phyloP scores from a whole-genome alignment of 2,329 filamentous ascomycete genomes.

The Aspergillus phoenicis region DNA sequence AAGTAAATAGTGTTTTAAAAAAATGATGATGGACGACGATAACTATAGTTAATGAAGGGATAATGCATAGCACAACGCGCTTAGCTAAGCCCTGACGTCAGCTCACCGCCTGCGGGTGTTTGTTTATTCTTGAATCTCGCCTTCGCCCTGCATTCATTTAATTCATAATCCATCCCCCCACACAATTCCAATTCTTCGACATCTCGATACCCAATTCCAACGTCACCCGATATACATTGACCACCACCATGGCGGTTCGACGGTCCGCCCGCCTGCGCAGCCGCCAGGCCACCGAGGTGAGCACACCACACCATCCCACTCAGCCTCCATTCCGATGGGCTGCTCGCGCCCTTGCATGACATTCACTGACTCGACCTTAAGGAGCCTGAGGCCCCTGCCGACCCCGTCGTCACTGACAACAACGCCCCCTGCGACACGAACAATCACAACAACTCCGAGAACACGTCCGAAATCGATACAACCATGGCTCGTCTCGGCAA shows the following conservation, averaged over 20 bases:
- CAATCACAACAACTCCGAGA: constrained; percentile 1
- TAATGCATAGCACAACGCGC: not conserved
- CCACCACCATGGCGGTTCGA: constrained; percentile 39
- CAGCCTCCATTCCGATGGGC: not conserved
- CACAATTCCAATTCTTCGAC: not conserved
- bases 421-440: not conserved
- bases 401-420: constrained; percentile 13
- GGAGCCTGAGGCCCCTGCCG: constrained; percentile 27
- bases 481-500: constrained; percentile 7
- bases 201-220: not conserved
- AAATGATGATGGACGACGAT: too few relatives aligned
- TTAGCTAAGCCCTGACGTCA: constrained; percentile 16
- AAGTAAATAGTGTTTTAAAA: not conserved
- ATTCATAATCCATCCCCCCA: not conserved
- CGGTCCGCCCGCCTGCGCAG: constrained; percentile 46
- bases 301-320: constrained; percentile 16
- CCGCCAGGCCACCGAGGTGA: constrained; percentile 39
- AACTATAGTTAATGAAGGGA: too few relatives aligned
- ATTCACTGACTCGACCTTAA: constrained; percentile 10
- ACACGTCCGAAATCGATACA: constrained; percentile 10
- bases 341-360: constrained; percentile 1
- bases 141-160: constrained; percentile 5
- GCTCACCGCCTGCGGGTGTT: constrained; percentile 21
- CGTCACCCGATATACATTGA: not conserved
- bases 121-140: constrained; percentile 18